Percentiles rank a stretch among this genome's conserved stretches.
Conservation (phyloP, 2,329 filamentous ascomycete species). For the Botrytis sinoallii region DNA sequence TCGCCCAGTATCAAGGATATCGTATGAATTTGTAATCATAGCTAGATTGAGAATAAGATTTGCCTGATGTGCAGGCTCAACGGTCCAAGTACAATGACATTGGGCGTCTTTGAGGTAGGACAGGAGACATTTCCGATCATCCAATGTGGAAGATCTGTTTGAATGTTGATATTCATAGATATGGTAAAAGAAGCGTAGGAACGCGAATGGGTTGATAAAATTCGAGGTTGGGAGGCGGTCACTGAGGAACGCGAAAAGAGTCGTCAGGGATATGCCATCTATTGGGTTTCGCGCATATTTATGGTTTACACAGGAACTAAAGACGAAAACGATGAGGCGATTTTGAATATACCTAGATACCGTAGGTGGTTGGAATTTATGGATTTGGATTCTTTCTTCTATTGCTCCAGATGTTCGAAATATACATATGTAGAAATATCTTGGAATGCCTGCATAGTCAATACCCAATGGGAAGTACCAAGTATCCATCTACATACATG, state of each 20-base stretch:
- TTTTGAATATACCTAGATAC: not conserved
- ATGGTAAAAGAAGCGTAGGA: not conserved
- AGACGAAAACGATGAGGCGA: constrained; percentile 7
- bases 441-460: not conserved
- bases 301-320: constrained; percentile 12
- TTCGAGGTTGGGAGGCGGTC: constrained; percentile 9
- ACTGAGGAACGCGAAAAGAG: constrained; percentile 6
- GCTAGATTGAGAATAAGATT: constrained; percentile 4
- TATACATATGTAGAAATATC: not conserved
- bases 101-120: not conserved
- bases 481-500: not conserved
- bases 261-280: constrained; percentile 11
- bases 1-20: not conserved
- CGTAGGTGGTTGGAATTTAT: not conserved
- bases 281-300: not conserved
- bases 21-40: not conserved
- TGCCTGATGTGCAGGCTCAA: constrained; percentile 1
- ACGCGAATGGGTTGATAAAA: not conserved
- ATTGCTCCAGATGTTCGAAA: not conserved
- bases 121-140: not conserved
- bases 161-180: not conserved
- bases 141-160: not conserved
- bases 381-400: not conserved
- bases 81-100: not conserved
- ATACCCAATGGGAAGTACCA: not conserved